A percentile compares a stretch with the other conserved stretches of the same genome.
phyloP scores from a whole-genome alignment of 2,329 filamentous ascomycete genomes.

The Bertia moriformis region DNA sequence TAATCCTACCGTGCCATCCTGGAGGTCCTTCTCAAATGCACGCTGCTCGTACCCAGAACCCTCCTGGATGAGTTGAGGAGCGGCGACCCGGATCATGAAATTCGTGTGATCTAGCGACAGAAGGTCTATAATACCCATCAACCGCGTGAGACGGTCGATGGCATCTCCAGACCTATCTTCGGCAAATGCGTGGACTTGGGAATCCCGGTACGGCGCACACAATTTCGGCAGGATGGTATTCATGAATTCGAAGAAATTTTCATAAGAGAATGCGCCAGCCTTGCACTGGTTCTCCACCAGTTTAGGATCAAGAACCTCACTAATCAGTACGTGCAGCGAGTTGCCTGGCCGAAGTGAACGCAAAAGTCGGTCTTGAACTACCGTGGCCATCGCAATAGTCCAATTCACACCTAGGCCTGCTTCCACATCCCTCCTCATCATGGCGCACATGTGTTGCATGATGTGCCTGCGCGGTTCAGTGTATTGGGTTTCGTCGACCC shows the following conservation, averaged over 20 bases:
- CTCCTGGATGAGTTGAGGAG: constrained; percentile 44
- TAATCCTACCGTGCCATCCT: constrained; percentile 31
- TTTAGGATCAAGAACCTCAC: constrained; percentile 43
- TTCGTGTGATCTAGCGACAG: constrained; percentile 51
- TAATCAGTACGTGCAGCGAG: constrained; percentile 44
- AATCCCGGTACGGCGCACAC: constrained; percentile 49
- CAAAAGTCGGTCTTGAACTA: constrained; percentile 44
- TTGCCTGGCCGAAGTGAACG: constrained; percentile 43
- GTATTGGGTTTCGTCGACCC: constrained; percentile 33
- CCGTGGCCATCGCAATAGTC: constrained; percentile 53
- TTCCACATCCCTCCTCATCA: constrained; percentile 41
- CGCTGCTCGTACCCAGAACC: constrained; percentile 46
- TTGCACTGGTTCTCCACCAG: constrained; percentile 40
- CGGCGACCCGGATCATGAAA: constrained; percentile 45
- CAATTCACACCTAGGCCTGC: constrained; percentile 37
- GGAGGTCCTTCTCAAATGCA: constrained; percentile 37
- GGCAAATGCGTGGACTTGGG: constrained; percentile 36
- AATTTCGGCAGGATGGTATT: constrained; percentile 45
- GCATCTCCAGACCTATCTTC: constrained; percentile 35
- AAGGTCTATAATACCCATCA: constrained; percentile 48
- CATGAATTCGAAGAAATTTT: constrained; percentile 50
- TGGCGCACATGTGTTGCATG: constrained; percentile 41
- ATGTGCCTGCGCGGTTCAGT: constrained; percentile 35
- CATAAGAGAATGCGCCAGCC: constrained; percentile 46
- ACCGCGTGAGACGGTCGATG: constrained; percentile 45